Evolutionary conservation across 2,329 filamentous ascomycete genomes (phyloP).

Genomic region (Alternaria metachromatica): DNA sequence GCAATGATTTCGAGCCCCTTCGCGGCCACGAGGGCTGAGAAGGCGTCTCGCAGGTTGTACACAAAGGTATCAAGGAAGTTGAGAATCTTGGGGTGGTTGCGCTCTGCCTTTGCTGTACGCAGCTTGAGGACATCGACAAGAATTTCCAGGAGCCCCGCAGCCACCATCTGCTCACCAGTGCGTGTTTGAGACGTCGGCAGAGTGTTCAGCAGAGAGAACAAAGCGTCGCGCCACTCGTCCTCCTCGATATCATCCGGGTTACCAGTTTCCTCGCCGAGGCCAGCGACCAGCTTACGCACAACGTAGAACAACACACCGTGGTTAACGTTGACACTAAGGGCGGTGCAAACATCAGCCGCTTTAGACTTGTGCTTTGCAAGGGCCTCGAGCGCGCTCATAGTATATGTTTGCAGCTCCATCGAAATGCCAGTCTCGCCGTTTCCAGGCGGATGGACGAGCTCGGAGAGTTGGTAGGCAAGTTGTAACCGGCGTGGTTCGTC

Average conservation of each 20-base stretch:
- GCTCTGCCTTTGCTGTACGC: slow-evolving; percentile 80
- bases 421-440: slow-evolving; percentile 73
- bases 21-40: slow-evolving; percentile 80
- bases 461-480: slow-evolving; percentile 88
- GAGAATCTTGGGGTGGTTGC: slow-evolving; percentile 82
- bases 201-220: slow-evolving; percentile 86
- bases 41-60: slow-evolving; percentile 82
- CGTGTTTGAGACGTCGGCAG: slow-evolving; percentile 75
- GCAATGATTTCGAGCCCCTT: slow-evolving; percentile 89
- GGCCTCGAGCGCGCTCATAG: slow-evolving; percentile 83
- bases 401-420: slow-evolving; percentile 79
- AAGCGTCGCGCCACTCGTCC: slow-evolving; percentile 88
- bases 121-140: slow-evolving; percentile 87
- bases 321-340: slow-evolving; percentile 94
- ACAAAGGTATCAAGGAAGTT: slow-evolving; percentile 89
- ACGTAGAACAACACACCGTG: slow-evolving; percentile 95
- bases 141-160: slow-evolving; percentile 87
- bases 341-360: slow-evolving; percentile 81
- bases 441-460: slow-evolving; percentile 83
- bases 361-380: slow-evolving; percentile 79
- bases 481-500: slow-evolving; percentile 91
- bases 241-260: slow-evolving; percentile 68
- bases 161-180: slow-evolving; percentile 82
- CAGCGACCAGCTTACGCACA: slow-evolving; percentile 85
- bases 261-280: slow-evolving; percentile 64